Evolutionary conservation across 2,329 filamentous ascomycete genomes (phyloP), one percentile per base, ranked within the genome.

Genomic region (Chalaropsis thielavioides): DNA sequence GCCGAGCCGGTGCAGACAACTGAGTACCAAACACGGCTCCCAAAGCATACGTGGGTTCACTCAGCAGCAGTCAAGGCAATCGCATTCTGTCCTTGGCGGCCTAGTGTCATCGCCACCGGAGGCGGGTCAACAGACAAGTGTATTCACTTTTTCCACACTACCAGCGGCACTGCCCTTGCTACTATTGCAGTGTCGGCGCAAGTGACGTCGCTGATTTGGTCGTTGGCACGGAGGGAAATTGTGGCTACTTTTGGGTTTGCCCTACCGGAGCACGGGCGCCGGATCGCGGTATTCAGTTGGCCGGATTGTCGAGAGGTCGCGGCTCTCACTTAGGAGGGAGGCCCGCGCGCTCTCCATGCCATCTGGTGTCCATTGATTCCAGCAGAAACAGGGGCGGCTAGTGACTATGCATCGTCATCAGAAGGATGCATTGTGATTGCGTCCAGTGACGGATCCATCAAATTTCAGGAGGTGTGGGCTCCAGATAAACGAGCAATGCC

Each of bases 241-340:
- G 89, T 84, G 0, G 94, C 91, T 1, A 96, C 92, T 0, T 96
- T 99, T 75, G 92, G 94, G 3, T 97, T 95, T 72, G 85, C 92
- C 2, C 87, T 95, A 69, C 91, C 92, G 0, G 89, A 95, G 51
- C 94, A 99, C 71, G 84, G 88, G 0, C 89, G 88, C 70, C 86
- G 94, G 22, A 89, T 99, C 69, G 94, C 91, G 1, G 87, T 97
- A 8, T 99, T 96, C 75, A 87, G 88, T 58, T 97, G 94, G 94
- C 94, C 94, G 0, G 87, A 89, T 64, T 97, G 94, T 74, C 83
- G 84, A 69, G 89, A 94, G 72, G 83, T 96, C 1, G 88, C 90
- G 11, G 86, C 88, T 17, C 88, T 97, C 65, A 89, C 91, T 0
- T 97, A 85, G 92, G 85, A 84, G 61, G 83, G 86, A 41, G 85